Evolutionary conservation across 306 rosid genomes (phyloP).

Genomic region (Pyrus bretschneideri): DNA sequence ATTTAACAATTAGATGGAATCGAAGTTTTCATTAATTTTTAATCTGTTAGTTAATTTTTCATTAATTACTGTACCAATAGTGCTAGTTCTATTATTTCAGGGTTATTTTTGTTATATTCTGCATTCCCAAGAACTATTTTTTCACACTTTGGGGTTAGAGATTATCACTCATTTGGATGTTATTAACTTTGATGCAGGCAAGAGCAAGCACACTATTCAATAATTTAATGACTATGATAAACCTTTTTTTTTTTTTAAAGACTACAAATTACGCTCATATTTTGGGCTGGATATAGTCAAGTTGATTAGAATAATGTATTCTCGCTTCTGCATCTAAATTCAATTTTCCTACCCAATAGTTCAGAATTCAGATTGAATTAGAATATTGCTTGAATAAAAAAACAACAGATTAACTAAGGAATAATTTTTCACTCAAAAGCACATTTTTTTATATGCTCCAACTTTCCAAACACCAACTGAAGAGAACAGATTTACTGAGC

Average conservation of each 20-base stretch:
- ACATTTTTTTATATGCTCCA: neutral
- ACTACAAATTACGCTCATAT: neutral
- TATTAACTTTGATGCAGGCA: neutral
- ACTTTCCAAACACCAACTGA: neutral
- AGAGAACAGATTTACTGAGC: conserved; percentile 1
- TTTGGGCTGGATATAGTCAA: too few species aligned
- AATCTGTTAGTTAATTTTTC: too few species aligned
- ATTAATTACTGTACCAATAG: too few species aligned
- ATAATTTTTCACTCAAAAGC: neutral
- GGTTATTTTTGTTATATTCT: neutral
- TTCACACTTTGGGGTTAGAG: neutral
- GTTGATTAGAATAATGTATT: too few species aligned
- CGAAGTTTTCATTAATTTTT: too few species aligned
- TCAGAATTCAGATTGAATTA: too few species aligned
- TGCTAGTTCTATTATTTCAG: too few species aligned
- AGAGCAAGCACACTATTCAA: neutral
- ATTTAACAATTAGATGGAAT: conserved; percentile 11
- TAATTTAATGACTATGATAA: neutral
- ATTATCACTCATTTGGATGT: neutral
- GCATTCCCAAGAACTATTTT: neutral
- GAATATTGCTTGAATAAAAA: too few species aligned
- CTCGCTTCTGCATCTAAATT: accelerated
- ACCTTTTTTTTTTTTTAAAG: neutral
- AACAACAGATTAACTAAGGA: too few species aligned
- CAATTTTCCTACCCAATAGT: neutral